Evolutionary conservation across 2,329 filamentous ascomycete species (phyloP).

Genomic region (Scortechinia acanthostroma): DNA sequence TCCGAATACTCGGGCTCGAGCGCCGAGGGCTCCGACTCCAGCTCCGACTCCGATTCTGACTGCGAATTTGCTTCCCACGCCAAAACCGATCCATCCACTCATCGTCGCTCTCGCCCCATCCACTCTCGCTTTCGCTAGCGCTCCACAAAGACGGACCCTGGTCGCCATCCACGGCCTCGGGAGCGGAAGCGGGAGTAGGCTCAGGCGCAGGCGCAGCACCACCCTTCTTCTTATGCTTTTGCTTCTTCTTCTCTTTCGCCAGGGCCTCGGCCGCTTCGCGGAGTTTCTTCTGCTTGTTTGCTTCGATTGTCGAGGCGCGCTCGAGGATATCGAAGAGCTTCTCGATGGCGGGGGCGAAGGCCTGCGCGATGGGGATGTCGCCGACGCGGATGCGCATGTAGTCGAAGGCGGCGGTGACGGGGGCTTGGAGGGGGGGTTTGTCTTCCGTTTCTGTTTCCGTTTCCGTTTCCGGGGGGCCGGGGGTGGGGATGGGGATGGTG

Average conservation of each 20-base stretch:
- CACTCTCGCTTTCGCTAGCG: background rate
- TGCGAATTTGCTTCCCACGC: too few species aligned
- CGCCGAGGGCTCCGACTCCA: too few species aligned
- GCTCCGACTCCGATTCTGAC: too few species aligned
- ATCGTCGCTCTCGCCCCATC: background rate
- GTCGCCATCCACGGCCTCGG: background rate
- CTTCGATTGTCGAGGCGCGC: conserved; percentile 2
- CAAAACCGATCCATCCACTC: too few species aligned
- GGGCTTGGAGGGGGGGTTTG: background rate
- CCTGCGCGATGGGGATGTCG: conserved; percentile 43
- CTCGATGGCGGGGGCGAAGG: conserved; percentile 41
- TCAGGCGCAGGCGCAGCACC: background rate
- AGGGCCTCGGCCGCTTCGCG: background rate
- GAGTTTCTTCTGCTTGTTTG: background rate
- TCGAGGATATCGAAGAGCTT: conserved; percentile 35
- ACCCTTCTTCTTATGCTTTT: background rate
- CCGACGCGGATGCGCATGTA: conserved; percentile 48
- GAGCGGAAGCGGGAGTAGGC: background rate
- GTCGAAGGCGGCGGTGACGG: conserved; percentile 42
- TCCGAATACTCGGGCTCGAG: too few species aligned
- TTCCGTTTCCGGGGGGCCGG: background rate
- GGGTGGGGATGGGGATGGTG: background rate
- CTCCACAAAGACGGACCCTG: background rate
- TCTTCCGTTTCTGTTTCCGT: too few species aligned
- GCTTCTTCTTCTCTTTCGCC: too few species aligned